Evolutionary conservation across 129 eudicot species (phyloP), one percentile per base, ranked within the genome.

Genomic region (Centaurea solstitialis): DNA sequence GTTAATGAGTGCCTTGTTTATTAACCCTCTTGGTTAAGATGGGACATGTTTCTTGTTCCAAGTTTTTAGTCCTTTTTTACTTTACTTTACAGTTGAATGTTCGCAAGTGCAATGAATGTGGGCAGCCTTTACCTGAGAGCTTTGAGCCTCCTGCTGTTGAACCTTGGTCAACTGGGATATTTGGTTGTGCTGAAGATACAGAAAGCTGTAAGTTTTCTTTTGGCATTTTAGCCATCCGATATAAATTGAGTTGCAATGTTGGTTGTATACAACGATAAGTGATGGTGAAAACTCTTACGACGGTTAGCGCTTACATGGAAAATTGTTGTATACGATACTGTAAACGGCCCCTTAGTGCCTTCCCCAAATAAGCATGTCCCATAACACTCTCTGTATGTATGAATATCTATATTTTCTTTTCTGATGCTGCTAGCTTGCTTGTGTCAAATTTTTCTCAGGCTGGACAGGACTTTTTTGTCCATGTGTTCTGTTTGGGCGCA

Each of bases 381-480:
- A 4, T 33, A 33, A 33, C 37, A 33, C 37, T 33, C 61, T 41
- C 47, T 41, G 47, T 41, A 13, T 41, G 66, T 5, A 30, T 38
- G 72, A 53, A 39, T 39, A 26, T 26, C 30, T 26, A 3, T 5
- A 3, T 5, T 18, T 35, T 1, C 13, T 53, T 0, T 72, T 35
- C 18, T 33, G 20, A 13, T 18, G 57, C 10, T 33, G 37, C 37
- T 33, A 4, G 37, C 37, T 8, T 38, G 39, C 71, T 74, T 41
- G 28, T 81, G 74, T 33, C 57, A 72, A 74, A 37, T 41, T 41
- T 41, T 28, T 74, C 45, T 68, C 84, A 95, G 99, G 96, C 82
- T 75, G 97, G 99, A 91, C 88, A 17, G 99, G 99, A 41, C 91
- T 95, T 68, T 92, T 92, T 80, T 95, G 98, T 70, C 99, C 99